A percentile compares a stretch with the other conserved stretches of the same genome.
Conservation (phyloP, 1,284 basidiomycete genomes). For the Trametes polyzona region DNA sequence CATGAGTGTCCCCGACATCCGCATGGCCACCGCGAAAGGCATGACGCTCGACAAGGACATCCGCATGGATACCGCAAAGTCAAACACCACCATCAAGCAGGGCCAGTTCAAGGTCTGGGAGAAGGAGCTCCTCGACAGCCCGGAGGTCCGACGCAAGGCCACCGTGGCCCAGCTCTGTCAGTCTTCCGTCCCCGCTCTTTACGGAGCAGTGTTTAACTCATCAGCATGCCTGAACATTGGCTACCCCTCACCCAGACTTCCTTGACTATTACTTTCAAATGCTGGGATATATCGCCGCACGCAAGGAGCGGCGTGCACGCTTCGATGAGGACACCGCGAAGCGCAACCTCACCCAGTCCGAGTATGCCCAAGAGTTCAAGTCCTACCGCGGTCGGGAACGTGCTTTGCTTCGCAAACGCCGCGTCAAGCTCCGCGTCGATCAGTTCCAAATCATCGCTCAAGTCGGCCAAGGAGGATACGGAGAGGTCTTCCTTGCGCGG, state of each 20-base stretch:
- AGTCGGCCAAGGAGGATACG: slow-evolving; percentile 96
- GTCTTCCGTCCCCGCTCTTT: slow-evolving; percentile 32
- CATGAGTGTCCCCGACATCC: slow-evolving; percentile 55
- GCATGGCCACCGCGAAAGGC: slow-evolving; percentile 69
- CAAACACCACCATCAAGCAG: slow-evolving; percentile 56
- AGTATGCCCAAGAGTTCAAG: slow-evolving; percentile 82
- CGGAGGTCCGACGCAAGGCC: slow-evolving; percentile 90
- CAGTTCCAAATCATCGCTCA: slow-evolving; percentile 97
- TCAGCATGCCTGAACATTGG: no score
- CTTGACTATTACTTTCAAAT: slow-evolving; percentile 95
- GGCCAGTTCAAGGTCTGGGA: slow-evolving; percentile 79
- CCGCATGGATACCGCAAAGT: slow-evolving; percentile 67
- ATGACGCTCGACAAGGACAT: slow-evolving; percentile 56
- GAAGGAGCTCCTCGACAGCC: slow-evolving; percentile 76
- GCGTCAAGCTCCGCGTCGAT: slow-evolving; percentile 86
- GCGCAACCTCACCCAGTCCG: slow-evolving; percentile 64
- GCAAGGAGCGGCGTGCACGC: slow-evolving; percentile 79
- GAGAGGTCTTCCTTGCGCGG: slow-evolving; percentile 91
- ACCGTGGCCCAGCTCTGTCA: slow-evolving; percentile 94
- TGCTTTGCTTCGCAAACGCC: slow-evolving; percentile 84
- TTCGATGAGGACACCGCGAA: slow-evolving; percentile 85
- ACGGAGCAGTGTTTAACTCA: no score
- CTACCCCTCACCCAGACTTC: slow-evolving; percentile 62
- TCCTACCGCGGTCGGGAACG: slow-evolving; percentile 93
- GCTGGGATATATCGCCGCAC: slow-evolving; percentile 82